phyloP scores from a whole-genome alignment of 1,139 yeast species.

The Lodderomyces orthopsilosis region DNA sequence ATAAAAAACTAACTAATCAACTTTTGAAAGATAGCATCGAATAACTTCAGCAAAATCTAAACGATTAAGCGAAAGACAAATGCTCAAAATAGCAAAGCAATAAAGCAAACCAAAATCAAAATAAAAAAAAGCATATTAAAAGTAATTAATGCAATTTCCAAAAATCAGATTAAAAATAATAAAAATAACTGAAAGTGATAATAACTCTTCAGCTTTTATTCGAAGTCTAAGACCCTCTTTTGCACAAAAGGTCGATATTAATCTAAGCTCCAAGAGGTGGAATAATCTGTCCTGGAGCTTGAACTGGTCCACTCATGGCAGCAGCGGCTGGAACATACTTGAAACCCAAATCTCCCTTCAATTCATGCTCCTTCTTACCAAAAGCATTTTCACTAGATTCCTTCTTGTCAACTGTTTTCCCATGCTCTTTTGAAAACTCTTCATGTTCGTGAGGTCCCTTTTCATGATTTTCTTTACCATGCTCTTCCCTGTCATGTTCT shows the following conservation, averaged over 20 bases:
- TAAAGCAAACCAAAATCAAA: not conserved
- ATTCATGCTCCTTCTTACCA: constrained; percentile 4
- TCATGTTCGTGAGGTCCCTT: constrained; percentile 5
- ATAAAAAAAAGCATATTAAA: not conserved
- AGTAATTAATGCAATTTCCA: not conserved
- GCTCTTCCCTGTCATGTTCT: constrained; percentile 7
- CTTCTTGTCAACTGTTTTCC: constrained; percentile 1
- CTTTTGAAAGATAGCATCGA: not conserved
- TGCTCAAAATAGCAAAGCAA: not conserved
- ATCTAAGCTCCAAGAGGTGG: constrained; percentile 4
- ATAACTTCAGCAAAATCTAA: too few relatives aligned
- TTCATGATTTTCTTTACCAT: constrained; percentile 6
- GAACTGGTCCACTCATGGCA: not conserved
- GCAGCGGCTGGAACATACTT: not conserved
- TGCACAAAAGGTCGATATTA: too few relatives aligned
- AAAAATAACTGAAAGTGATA: too few relatives aligned
- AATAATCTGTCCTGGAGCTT: constrained; percentile 4
- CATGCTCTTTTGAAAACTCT: constrained; percentile 3
- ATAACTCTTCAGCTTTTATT: too few relatives aligned
- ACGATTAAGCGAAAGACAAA: too few relatives aligned
- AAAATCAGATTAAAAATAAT: not conserved
- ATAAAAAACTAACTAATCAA: not conserved
- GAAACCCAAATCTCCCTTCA: constrained; percentile 1
- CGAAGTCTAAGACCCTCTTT: too few relatives aligned
- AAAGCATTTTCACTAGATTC: not conserved